A percentile compares a stretch with the other conserved stretches of the same genome.
phyloP scores from a whole-genome alignment of 805 yeast genomes.

The Kazachstania psychrophila region DNA sequence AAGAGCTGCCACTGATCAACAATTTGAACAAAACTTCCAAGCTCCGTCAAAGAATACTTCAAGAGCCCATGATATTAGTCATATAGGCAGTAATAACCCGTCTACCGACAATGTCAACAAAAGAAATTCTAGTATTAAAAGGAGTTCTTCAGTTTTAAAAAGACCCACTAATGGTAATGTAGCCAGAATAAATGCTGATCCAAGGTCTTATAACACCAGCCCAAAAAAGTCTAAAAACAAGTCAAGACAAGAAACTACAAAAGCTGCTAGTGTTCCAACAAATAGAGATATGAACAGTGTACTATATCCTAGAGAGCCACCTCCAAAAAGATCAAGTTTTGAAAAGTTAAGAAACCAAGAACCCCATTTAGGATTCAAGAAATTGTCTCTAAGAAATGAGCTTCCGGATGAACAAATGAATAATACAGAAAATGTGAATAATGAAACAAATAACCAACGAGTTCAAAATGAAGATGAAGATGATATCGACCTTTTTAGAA shows the following conservation, averaged over 20 bases:
- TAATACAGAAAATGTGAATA: neutral
- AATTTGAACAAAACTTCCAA: too few species aligned
- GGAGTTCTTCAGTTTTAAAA: too few species aligned
- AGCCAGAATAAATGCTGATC: too few species aligned
- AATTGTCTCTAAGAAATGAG: constrained; percentile 30
- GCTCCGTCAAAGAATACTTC: too few species aligned
- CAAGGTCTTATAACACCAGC: too few species aligned
- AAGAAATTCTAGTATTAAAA: too few species aligned
- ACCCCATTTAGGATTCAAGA: constrained; percentile 32
- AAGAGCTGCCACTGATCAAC: too few species aligned
- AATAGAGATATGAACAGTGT: constrained; percentile 10
- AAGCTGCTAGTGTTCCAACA: constrained; percentile 8
- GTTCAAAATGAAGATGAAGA: neutral
- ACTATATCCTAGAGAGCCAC: constrained; percentile 32
- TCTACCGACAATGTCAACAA: too few species aligned
- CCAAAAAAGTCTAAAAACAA: neutral
- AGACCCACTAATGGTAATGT: too few species aligned
- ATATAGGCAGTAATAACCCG: too few species aligned
- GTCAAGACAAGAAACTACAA: constrained; percentile 11
- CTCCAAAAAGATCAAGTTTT: constrained; percentile 45
- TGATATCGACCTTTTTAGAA: neutral
- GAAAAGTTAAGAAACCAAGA: constrained; percentile 36
- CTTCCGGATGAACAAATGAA: constrained; percentile 5
- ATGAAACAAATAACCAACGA: neutral
- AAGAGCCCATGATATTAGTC: too few species aligned